Conservation (phyloP, 2,329 filamentous ascomycete genomes). For the Colletotrichum sidae region DNA sequence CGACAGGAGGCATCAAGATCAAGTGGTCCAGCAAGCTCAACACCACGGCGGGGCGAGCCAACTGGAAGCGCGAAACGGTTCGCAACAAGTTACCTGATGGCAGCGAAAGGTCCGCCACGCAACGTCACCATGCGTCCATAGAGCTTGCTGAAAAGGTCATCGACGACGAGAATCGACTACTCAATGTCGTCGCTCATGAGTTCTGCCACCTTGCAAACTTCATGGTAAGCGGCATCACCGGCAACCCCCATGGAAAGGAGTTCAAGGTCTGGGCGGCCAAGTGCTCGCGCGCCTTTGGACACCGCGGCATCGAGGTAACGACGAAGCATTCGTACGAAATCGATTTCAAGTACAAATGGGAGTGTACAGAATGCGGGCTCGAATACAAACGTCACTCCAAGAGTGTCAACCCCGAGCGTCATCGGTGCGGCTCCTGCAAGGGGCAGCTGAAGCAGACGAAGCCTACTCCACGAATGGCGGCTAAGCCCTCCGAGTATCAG, state of each 20-base stretch:
- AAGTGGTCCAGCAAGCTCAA: constrained; percentile 83
- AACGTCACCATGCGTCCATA: constrained; percentile 78
- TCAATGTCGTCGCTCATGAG: constrained; percentile 95
- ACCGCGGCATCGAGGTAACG: constrained; percentile 79
- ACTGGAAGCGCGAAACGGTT: constrained; percentile 73
- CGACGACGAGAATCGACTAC: constrained; percentile 77
- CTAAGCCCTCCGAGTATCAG: constrained; percentile 58
- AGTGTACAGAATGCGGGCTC: constrained; percentile 74
- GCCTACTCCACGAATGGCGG: constrained; percentile 71
- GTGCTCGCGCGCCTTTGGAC: constrained; percentile 66
- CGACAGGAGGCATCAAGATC: constrained; percentile 77
- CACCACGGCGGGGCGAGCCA: constrained; percentile 81
- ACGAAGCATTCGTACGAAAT: constrained; percentile 93
- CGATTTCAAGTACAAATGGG: constrained; percentile 92
- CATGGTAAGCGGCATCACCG: constrained; percentile 81
- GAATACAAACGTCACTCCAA: constrained; percentile 88
- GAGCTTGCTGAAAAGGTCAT: constrained; percentile 93
- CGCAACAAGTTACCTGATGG: constrained; percentile 46
- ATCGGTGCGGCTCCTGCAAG: constrained; percentile 84
- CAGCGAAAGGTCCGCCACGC: constrained; percentile 42
- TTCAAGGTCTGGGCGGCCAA: constrained; percentile 81
- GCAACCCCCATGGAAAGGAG: constrained; percentile 83
- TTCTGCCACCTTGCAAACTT: constrained; percentile 96
- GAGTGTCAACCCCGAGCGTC: constrained; percentile 79
- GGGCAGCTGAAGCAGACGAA: constrained; percentile 79